Conservation (phyloP, 2,329 filamentous ascomycete species). For the Dothiorella sarmentorum region DNA sequence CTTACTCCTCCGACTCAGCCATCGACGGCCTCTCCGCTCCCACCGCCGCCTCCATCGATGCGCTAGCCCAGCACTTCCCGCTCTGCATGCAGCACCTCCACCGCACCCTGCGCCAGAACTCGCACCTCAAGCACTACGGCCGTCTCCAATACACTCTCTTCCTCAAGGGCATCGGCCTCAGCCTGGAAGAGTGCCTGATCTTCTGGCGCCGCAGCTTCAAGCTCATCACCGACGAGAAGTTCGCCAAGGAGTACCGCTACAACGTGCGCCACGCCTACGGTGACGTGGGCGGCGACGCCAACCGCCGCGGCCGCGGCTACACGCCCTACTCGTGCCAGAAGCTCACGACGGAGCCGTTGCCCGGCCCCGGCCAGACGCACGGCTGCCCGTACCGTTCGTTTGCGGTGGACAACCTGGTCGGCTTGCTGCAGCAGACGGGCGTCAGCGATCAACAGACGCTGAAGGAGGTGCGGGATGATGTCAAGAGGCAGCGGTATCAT, state of each 20-base stretch:
- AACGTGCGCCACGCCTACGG: constrained; percentile 95
- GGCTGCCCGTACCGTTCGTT: constrained; percentile 98
- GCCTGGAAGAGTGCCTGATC: constrained; percentile 81
- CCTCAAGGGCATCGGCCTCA: constrained; percentile 90
- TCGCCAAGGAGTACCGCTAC: constrained; percentile 97
- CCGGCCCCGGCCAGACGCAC: constrained; percentile 82
- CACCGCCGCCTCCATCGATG: constrained; percentile 63
- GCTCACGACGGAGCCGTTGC: constrained; percentile 83
- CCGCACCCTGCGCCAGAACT: constrained; percentile 77
- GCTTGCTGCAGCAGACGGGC: constrained; percentile 72
- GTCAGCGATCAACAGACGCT: constrained; percentile 75
- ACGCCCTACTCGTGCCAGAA: constrained; percentile 93
- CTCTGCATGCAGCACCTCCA: constrained; percentile 95
- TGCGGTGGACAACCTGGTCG: constrained; percentile 76
- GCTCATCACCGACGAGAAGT: constrained; percentile 85
- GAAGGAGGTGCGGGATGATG: constrained; percentile 81
- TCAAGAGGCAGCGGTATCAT: constrained; percentile 83
- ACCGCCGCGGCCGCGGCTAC: constrained; percentile 81
- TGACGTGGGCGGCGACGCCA: constrained; percentile 89
- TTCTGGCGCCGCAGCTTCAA: constrained; percentile 91
- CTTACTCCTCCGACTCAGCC: constrained; percentile 68
- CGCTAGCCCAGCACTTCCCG: constrained; percentile 75
- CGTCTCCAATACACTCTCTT: constrained; percentile 94
- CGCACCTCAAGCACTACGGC: constrained; percentile 88
- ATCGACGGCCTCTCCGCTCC: constrained; percentile 71